Percentiles rank a stretch among this genome's conserved stretches.
Evolutionary conservation across 768 basidiomycete species (phyloP).

Genomic region (Gloeophyllum trabeum): DNA sequence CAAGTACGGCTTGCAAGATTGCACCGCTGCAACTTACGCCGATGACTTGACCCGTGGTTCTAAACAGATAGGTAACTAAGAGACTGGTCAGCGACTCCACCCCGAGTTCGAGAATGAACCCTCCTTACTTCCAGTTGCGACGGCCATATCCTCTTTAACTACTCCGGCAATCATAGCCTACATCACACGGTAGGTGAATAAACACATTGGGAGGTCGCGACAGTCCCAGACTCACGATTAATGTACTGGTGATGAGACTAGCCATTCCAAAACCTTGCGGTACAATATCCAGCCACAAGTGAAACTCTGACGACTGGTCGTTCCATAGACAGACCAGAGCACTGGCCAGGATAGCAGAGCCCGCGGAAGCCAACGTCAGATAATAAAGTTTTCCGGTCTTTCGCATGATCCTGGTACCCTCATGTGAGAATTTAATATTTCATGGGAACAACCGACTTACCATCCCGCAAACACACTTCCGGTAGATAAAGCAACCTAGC

Average conservation of each 20-base stretch:
- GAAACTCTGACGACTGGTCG: conserved; percentile 42
- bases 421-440: conserved; percentile 4
- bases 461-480: conserved; percentile 88
- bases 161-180: conserved; percentile 86
- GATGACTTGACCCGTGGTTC: conserved; percentile 90
- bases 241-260: conserved; percentile 73
- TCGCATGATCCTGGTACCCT: conserved; percentile 59
- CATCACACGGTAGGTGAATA: conserved; percentile 4
- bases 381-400: conserved; percentile 78
- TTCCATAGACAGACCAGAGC: conserved; percentile 57
- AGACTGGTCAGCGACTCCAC: background rate
- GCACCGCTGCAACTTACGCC: conserved; percentile 87
- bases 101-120: conserved; percentile 1
- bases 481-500: conserved; percentile 64
- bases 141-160: conserved; percentile 69
- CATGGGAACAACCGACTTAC: conserved; percentile 23
- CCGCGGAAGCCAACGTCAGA: conserved; percentile 58
- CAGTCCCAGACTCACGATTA: conserved; percentile 47
- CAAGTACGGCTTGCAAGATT: conserved; percentile 70
- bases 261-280: conserved; percentile 82
- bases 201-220: background rate
- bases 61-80: conserved; percentile 84
- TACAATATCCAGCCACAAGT: conserved; percentile 69
- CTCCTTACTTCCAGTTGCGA: conserved; percentile 86
- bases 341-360: conserved; percentile 47